Evolutionary conservation across 495 filamentous ascomycete genomes (phyloP), one percentile per base, ranked within the genome.

Genomic region (Usnea hakonensis): DNA sequence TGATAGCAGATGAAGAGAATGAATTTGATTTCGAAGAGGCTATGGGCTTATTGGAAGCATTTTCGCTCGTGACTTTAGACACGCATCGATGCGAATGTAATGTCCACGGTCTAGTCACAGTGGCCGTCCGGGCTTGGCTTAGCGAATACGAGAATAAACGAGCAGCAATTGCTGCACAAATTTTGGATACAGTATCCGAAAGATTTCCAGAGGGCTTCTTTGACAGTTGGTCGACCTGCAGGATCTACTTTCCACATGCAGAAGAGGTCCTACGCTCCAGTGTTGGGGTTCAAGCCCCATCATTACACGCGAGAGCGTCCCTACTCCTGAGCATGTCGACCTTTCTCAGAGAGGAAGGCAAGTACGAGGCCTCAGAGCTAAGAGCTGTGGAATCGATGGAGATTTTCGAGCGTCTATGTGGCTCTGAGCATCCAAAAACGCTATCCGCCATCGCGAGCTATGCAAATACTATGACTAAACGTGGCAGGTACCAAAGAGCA

Each of bases 201-300:
- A 37, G 56, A 19, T 55, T 72, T 68, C 61, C 54, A 43, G 23
- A 57, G 17, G 68, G 72, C 56, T 28, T 64, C 0, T 73, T 68
- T 54, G 66, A 67, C n/a, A 75, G 46, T 46, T 74, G 70, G 72
- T 50, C 60, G 33, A 61, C 43, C 41, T 76, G 69, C 55, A 66
- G 61, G 64, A 46, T 43, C 44, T 61, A 71, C 4, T 69, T 65
- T 38, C 68, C 70, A 50, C 71, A 75, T 66, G 69, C 67, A 40
- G 68, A 67, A 43, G 46, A 63, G 28, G 68, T 71, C 41, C 40
- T 61, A 62, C 58, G 43, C 44, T 38, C 46, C 44, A 38, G 30
- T 30, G 11, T 13, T 19, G 21, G 19, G 2, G 40, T 13, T 37
- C n/a, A 52, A n/a, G 8, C 2, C 17, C 10, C 32, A 14, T 43